Evolutionary conservation across 2,329 filamentous ascomycete species (phyloP).

Genomic region (Alternaria postmessia): DNA sequence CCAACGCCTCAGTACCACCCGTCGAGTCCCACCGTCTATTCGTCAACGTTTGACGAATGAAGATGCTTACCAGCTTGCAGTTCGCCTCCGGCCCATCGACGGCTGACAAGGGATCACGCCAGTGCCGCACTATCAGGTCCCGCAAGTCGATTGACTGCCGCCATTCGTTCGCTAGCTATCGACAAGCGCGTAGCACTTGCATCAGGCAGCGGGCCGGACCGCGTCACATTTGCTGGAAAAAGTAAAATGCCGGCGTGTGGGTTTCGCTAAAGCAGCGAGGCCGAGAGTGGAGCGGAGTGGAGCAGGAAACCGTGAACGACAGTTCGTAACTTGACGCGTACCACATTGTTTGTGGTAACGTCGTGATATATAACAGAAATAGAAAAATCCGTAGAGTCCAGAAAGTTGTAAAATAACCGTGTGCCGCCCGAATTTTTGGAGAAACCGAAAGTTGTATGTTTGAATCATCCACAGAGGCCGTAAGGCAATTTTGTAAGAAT

Average conservation of each 20-base stretch:
- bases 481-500: constrained; percentile 65
- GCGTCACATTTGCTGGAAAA: constrained; percentile 40
- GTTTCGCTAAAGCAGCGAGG: constrained; percentile 42
- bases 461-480: constrained; percentile 59
- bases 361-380: background rate
- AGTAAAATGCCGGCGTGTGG: constrained; percentile 32
- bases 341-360: background rate
- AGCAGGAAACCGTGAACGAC: constrained; percentile 30
- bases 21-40: constrained; percentile 12
- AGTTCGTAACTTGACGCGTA: constrained; percentile 13
- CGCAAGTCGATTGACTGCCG: constrained; percentile 18
- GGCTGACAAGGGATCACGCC: constrained; percentile 22
- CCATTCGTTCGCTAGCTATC: constrained; percentile 42
- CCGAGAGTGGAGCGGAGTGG: constrained; percentile 34
- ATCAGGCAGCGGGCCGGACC: constrained; percentile 47
- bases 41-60: constrained; percentile 25
- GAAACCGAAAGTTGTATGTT: constrained; percentile 28
- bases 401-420: constrained; percentile 24
- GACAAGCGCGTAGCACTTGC: constrained; percentile 35
- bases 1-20: constrained; percentile 5
- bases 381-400: constrained; percentile 3
- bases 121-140: constrained; percentile 17
- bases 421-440: constrained; percentile 20
- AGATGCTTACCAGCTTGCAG: constrained; percentile 13
- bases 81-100: constrained; percentile 12